phyloP scores from a whole-genome alignment of 2,329 filamentous ascomycete species.

The Xylaria sp. region DNA sequence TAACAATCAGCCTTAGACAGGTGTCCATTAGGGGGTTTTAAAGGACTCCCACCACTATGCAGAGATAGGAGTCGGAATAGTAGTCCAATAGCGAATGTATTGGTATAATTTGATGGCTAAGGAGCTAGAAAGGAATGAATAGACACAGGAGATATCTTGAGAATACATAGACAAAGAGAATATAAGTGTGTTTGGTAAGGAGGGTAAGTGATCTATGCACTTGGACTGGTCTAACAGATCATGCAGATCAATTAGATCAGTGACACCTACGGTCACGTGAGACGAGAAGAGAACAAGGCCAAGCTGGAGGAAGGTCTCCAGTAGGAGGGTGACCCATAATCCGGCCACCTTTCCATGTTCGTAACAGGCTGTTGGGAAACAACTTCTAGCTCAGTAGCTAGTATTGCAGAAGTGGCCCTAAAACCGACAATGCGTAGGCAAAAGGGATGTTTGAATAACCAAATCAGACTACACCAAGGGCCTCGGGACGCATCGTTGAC shows the following conservation, averaged over 20 bases:
- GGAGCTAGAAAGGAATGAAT: neutral
- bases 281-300: neutral
- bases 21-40: neutral
- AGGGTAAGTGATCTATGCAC: neutral
- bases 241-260: constrained; percentile 3
- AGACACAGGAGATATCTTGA: neutral
- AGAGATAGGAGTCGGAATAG: neutral
- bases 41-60: neutral
- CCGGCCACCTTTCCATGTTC: neutral
- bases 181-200: neutral
- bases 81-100: neutral
- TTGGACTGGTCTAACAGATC: neutral
- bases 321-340: neutral
- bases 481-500: too few species aligned
- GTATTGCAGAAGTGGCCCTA: too few species aligned
- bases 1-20: constrained; percentile 1
- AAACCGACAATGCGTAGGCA: too few species aligned
- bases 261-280: neutral
- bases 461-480: too few species aligned
- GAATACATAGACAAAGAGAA: neutral
- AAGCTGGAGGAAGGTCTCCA: neutral
- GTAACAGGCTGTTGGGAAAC: too few species aligned
- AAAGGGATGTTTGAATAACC: too few species aligned
- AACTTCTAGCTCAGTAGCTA: too few species aligned
- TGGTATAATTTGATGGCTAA: constrained; percentile 3